Base-by-base conservation (phyloP, 2,329 filamentous ascomycete species). In the Colletotrichum horii region DNA sequence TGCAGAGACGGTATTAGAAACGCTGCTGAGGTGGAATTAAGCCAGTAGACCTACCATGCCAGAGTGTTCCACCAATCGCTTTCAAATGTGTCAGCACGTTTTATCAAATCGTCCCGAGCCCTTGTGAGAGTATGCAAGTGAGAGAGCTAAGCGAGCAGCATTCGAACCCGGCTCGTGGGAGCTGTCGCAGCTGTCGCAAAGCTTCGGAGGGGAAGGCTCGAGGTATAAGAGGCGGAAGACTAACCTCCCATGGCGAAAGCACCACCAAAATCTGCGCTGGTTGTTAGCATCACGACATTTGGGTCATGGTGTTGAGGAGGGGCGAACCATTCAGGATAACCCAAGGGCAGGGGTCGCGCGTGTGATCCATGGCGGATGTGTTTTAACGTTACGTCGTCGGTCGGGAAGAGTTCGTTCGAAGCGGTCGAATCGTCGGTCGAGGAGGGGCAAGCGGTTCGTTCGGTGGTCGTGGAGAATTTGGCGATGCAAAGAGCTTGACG, bases 261-360 rank as follows among this genome's bases (percentile, higher is more conserved):
- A 87, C 97, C 97, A 78, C 97, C 97, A 84, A 98, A 98, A 88
- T 99, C 69, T 66, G 24, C 6, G 43, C 8, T 52, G 43, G 3
- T 3, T 1, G n/a, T 52, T 52, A 52, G 43, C 43, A 52, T 52
- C 43, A 52, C 16, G 15, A n/a, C 43, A 34, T 19, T 67, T 28
- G 4, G 43, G n/a, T 52, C 43, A 52, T 52, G 43, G 43, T 52
- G 43, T 52, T 52, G 43, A 52, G 43, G 43, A 52, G 43, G 43
- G 43, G 43, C 43, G 43, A 52, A 52, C 58, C 58, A 15, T 62
- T 98, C 80, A 98, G 91, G 79, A 97, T 94, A 83, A 98, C 96
- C 93, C 94, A 98, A 72, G 97, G 97, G 87, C 97, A 98, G 78
- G 97, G 97, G 87, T 98, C 97, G 88, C 97, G 92, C 78, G 95